phyloP scores from a whole-genome alignment of 495 filamentous ascomycete species.

The Diplogelasinospora grovesii region DNA sequence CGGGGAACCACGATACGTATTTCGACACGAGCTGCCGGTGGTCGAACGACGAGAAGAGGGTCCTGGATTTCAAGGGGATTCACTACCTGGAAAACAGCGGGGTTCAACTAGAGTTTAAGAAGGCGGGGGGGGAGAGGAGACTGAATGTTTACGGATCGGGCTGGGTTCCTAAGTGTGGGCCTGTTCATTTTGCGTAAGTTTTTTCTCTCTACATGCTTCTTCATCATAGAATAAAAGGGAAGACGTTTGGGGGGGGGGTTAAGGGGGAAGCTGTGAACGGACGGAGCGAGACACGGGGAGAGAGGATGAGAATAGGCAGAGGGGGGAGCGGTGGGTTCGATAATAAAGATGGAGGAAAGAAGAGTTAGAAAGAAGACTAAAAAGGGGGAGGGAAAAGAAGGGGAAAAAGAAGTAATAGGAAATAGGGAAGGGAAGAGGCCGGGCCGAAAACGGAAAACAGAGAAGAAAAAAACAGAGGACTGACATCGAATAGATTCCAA shows the following conservation, averaged over 20 bases:
- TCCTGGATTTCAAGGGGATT: slow-evolving; percentile 39
- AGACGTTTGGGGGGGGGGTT: neutral
- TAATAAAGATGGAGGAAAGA: too few relatives aligned
- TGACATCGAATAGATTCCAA: too few relatives aligned
- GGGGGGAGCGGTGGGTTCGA: too few relatives aligned
- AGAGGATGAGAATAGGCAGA: too few relatives aligned
- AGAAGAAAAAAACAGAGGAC: too few relatives aligned
- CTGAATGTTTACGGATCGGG: slow-evolving; percentile 50
- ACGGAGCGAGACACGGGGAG: too few relatives aligned
- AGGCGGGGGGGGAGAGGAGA: slow-evolving; percentile 44
- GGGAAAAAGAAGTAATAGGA: too few relatives aligned
- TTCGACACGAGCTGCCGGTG: slow-evolving; percentile 41
- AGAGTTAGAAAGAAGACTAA: too few relatives aligned
- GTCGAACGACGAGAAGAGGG: slow-evolving; percentile 20
- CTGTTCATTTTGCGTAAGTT: slow-evolving; percentile 13
- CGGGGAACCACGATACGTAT: slow-evolving; percentile 85
- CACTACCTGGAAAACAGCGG: slow-evolving; percentile 41
- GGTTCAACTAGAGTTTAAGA: slow-evolving; percentile 40
- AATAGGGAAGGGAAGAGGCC: too few relatives aligned
- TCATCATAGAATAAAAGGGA: neutral
- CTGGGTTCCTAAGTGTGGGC: slow-evolving; percentile 39
- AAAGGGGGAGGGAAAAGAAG: too few relatives aligned
- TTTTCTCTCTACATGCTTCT: neutral
- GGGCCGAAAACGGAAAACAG: too few relatives aligned
- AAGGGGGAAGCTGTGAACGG: slow-evolving; percentile 4